Evolutionary conservation across 2,329 filamentous ascomycete genomes (phyloP), one percentile per base, ranked within the genome.

Genomic region (Aspergillus sp.): DNA sequence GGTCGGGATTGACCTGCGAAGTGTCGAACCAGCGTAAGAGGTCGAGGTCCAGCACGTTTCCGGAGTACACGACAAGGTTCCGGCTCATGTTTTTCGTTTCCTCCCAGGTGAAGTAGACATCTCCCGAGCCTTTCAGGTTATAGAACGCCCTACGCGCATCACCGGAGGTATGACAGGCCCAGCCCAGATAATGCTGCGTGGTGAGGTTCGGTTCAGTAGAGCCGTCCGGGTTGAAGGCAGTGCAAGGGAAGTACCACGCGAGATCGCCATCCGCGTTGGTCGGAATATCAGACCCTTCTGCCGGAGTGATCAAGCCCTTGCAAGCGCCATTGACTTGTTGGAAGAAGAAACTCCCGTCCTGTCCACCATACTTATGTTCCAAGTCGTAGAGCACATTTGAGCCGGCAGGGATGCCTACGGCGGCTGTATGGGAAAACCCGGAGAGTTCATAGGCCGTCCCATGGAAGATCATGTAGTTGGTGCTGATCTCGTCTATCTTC

Each of bases 291-390:
- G 88, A 93, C 34, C 68, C 68, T 1, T 71, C 55, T 1, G 81
- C 75, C 5, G 71, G 61, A 1, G 76, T 93, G 54, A 98, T 94
- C 35, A 96, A 63, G 7, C 74, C 82, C 64, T 96, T 98, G 72
- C 91, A 98, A 41, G 82, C 83, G 29, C 91, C 93, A 49, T 98
- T 98, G 58, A 98, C 91, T 45, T 96, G 93, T 57, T 98, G 91
- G 64, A 98, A 98, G 52, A 98, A 65, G 57, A 98, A 98, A 53
- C 88, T 96, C 36, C 85, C 89, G 55, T 98, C 93, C 59, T 83
- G 74, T n/a, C 88, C 91, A 34, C 79, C 80, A 48, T 89, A 77
- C 52, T 84, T 84, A 45, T 81, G 74, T 1, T 80, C 72, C n/a
- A 93, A 65, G 55, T 95, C 86, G 52, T 78, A 96, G 10, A 98